Base-by-base conservation (phyloP, 208 protist species). In the Dictyostelium gargantuum region DNA sequence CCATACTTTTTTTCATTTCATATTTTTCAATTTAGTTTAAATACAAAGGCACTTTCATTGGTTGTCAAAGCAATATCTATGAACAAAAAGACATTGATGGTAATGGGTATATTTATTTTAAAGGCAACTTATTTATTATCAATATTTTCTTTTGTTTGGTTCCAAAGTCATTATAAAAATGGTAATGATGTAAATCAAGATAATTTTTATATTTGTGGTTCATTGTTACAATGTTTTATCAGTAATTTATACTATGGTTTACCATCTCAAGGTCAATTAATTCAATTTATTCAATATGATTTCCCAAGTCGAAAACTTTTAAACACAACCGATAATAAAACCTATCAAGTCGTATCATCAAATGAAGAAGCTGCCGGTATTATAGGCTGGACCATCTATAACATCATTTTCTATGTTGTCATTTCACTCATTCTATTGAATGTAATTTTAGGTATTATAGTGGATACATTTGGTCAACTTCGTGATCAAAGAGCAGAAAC, bases 391-490 rank as follows among this genome's bases (percentile, higher is more conserved):
- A 89, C 82, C 26, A 38, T 79, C 9, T 89, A 68, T 6, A 76
- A 73, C 52, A 23, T 89, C 9, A n/a, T 77, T 3, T 89, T 89
- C 15, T 89, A 89, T 40, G n/a, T 89, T 0, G 19, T 89, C 0
- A 52, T 74, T 6, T 40, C 82, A 19, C 19, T 89, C 2, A 76
- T 89, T 1, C 26, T 89, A 1, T 46, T 89, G 1, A 89, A 89
- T 79, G 82, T 89, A 38, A 79, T 89, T 52, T 35, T 89, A 1
- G 82, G 82, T 89, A 89, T 89, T 61, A 89, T 89, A n/a, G 82
- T 89, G 6, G 82, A 89, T 79, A 89, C 82, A 6, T 89, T 89
- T 79, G 82, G 82, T 42, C 82, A 89, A 38, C 17, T 89, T 8
- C 46, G 82, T 70, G 82, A 89, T 79, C 82, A 89, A 66, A 26